Base-by-base conservation (phyloP, 306 rosid species). In the Cicer yamashitae region DNA sequence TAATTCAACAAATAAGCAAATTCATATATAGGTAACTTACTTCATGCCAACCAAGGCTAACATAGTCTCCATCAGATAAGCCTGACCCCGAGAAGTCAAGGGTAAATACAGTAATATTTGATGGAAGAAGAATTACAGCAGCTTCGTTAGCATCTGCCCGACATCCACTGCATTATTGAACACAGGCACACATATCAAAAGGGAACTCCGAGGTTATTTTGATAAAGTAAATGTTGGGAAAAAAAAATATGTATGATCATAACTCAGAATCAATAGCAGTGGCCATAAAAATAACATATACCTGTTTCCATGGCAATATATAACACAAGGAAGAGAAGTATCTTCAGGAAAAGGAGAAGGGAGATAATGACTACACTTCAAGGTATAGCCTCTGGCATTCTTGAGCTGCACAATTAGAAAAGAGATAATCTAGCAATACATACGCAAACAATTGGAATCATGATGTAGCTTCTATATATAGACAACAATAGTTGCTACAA, bases 11-110 rank as follows among this genome's bases (percentile, higher is more conserved):
- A 46, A 47, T 52, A 37, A 46, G 56, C 47, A 54, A 77, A 72
- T 73, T 48, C 67, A 74, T 54, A 81, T 70, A 57, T 73, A 71
- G 61, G 66, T 50, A 76, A 66, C 82, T 73, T 82, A 94, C 98
- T 88, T 94, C 99, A 81, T 94, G 99, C 99, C 99, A 94, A 83
- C 99, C 99, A 81, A 94, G 99, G 87, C 97, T 94, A 81, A 94
- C 99, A 73, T 89, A 90, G 71, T 94, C 93, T 74, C 99, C 99
- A 80, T 89, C 96, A 34, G 99, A 94, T 75, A 94, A 86, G 81
- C 99, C 99, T 56, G 99, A 94, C 57, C 99, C 99, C 40, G 97
- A 90, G 87, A 94, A 94, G 87, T 94, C 99, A 67, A 94, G 97
- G 48, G 97, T 87, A 84, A 94, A 94, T 79, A 94, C 93, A 43